Percentiles rank a stretch among this genome's conserved stretches.
Evolutionary conservation across 345 rosid species (phyloP).

Genomic region (Dimocarpus longan): DNA sequence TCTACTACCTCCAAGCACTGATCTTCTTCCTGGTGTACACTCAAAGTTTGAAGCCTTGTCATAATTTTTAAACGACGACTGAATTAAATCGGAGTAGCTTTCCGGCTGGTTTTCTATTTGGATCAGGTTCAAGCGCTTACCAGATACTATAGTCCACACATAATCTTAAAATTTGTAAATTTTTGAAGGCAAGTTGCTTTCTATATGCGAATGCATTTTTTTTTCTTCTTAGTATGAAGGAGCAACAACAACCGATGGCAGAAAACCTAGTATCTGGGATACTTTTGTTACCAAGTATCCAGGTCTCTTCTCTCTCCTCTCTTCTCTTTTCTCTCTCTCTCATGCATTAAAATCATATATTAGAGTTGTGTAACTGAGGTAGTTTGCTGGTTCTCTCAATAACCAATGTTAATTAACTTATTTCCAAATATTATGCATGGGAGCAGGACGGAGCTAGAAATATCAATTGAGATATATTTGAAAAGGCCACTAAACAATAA

Average conservation of each 20-base stretch:
- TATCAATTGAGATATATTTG: too few species aligned
- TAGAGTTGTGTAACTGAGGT: too few species aligned
- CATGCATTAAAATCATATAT: too few species aligned
- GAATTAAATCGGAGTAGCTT: conserved; percentile 29
- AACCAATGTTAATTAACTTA: too few species aligned
- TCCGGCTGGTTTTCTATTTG: conserved; percentile 32
- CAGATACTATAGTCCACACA: conserved; percentile 20
- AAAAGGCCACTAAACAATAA: too few species aligned
- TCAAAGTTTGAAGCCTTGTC: conserved; percentile 8
- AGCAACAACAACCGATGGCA: conserved; percentile 29
- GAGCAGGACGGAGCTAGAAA: too few species aligned
- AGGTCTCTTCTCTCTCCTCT: too few species aligned
- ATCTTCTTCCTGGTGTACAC: background rate
- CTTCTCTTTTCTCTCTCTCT: background rate
- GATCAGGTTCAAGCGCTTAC: conserved; percentile 34
- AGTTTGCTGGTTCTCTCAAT: too few species aligned
- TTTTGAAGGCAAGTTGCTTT: background rate
- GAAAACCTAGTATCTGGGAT: conserved; percentile 38
- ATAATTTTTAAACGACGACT: background rate
- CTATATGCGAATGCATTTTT: background rate
- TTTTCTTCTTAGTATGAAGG: conserved; percentile 28
- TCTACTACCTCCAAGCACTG: background rate
- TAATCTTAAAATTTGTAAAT: background rate
- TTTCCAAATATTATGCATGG: too few species aligned
- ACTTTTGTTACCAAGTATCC: conserved; percentile 12